A percentile compares a stretch with the other conserved stretches of the same genome.
Evolutionary conservation across 345 rosid species (phyloP).

Genomic region (Fremontodendron californicum): DNA sequence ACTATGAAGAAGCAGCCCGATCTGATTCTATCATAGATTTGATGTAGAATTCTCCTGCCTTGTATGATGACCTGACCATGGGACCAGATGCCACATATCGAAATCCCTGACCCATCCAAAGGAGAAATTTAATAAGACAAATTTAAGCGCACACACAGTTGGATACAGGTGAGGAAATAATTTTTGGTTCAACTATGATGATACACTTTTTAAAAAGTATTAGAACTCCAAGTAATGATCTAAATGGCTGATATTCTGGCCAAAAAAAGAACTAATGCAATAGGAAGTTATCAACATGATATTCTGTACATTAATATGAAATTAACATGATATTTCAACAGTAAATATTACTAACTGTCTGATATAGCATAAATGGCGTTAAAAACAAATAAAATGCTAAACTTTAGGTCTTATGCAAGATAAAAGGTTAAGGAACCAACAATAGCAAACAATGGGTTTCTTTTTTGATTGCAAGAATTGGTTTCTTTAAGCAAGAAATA

Average conservation of each 20-base stretch:
- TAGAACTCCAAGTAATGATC: not conserved
- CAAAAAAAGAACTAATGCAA: not conserved
- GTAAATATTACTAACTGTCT: not conserved
- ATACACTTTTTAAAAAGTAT: slow-evolving; percentile 5
- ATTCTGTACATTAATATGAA: not conserved
- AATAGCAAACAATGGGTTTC: not conserved
- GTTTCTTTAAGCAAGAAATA: not conserved
- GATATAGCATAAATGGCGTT: not conserved
- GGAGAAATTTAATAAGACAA: not conserved
- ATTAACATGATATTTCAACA: not conserved
- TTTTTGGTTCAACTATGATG: not conserved
- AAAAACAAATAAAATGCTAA: not conserved
- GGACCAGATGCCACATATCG: slow-evolving; percentile 98
- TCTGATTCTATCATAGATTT: slow-evolving; percentile 94
- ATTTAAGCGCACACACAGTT: not conserved
- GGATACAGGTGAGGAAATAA: not conserved
- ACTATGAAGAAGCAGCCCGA: slow-evolving; percentile 54
- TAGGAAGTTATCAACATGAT: not conserved
- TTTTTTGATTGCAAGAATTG: not conserved
- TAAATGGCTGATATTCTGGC: not conserved
- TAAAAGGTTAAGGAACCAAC: not conserved
- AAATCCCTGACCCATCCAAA: slow-evolving; percentile 63
- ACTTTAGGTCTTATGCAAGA: not conserved
- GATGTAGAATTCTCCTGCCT: slow-evolving; percentile 97
- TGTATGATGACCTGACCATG: slow-evolving; percentile 98